Conservation (phyloP, 2,329 filamentous ascomycete species). For the Cadophora gregata region DNA sequence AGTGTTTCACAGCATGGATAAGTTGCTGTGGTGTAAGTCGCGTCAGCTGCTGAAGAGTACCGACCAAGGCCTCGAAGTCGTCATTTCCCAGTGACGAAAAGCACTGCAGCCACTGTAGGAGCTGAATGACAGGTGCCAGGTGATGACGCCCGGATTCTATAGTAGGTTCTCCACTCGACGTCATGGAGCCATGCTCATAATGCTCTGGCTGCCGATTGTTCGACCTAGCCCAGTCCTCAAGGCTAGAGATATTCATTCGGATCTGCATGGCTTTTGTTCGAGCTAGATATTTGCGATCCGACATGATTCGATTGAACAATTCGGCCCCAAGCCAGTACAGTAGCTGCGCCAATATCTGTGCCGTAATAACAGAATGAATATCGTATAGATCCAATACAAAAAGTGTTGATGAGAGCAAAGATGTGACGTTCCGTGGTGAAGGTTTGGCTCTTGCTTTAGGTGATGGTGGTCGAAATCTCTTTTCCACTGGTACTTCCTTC, state of each 20-base stretch:
- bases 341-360: conserved; percentile 90
- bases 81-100: conserved; percentile 89
- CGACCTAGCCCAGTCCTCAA: conserved; percentile 93
- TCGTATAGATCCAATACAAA: conserved; percentile 99
- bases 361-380: conserved; percentile 93
- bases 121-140: conserved; percentile 87
- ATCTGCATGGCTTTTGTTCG: conserved; percentile 99
- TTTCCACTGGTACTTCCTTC: conserved; percentile 89
- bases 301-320: conserved; percentile 98
- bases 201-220: conserved; percentile 97
- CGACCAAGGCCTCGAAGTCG: conserved; percentile 85
- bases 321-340: conserved; percentile 97
- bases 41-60: conserved; percentile 87
- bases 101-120: conserved; percentile 96
- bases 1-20: conserved; percentile 89
- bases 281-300: conserved; percentile 90
- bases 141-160: conserved; percentile 84
- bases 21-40: conserved; percentile 85
- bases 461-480: conserved; percentile 88
- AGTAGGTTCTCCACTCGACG: conserved; percentile 83
- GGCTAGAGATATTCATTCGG: conserved; percentile 93
- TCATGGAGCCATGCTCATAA: conserved; percentile 90
- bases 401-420: conserved; percentile 89
- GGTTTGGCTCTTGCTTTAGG: conserved; percentile 92
- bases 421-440: conserved; percentile 93